phyloP scores from a whole-genome alignment of 768 basidiomycete genomes.

The Exsudoporus frostii region DNA sequence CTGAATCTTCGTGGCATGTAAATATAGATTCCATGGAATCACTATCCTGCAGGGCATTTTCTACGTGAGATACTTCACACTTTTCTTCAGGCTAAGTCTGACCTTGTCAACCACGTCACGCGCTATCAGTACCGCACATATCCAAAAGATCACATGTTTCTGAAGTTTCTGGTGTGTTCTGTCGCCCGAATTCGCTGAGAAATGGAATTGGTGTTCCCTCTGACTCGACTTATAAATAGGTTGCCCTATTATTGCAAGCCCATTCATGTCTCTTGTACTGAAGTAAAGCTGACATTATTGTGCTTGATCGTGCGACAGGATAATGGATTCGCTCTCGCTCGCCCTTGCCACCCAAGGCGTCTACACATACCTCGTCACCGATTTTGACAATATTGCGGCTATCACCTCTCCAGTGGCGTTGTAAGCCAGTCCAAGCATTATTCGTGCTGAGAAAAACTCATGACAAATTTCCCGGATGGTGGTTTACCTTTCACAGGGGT shows the following conservation, averaged over 20 bases:
- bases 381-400: too few relatives aligned
- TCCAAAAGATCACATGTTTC: background rate
- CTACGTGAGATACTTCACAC: background rate
- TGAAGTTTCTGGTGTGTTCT: background rate
- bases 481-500: too few relatives aligned
- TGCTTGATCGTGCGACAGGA: too few relatives aligned
- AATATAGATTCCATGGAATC: background rate
- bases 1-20: background rate
- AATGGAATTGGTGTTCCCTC: background rate
- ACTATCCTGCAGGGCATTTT: background rate
- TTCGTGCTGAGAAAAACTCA: too few relatives aligned
- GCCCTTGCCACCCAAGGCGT: too few relatives aligned
- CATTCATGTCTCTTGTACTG: background rate
- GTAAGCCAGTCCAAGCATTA: too few relatives aligned
- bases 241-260: background rate
- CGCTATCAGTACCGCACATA: background rate
- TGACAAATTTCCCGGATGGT: too few relatives aligned
- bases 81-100: background rate
- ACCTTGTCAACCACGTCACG: background rate
- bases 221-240: background rate
- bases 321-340: too few relatives aligned
- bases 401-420: too few relatives aligned
- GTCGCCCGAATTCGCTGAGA: background rate
- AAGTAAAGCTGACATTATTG: too few relatives aligned
- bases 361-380: too few relatives aligned